These are phyloP conservation scores for Limonium bicolor DNA, from an alignment of 148 eudicot species.

Conservation along the genomic window DNA sequence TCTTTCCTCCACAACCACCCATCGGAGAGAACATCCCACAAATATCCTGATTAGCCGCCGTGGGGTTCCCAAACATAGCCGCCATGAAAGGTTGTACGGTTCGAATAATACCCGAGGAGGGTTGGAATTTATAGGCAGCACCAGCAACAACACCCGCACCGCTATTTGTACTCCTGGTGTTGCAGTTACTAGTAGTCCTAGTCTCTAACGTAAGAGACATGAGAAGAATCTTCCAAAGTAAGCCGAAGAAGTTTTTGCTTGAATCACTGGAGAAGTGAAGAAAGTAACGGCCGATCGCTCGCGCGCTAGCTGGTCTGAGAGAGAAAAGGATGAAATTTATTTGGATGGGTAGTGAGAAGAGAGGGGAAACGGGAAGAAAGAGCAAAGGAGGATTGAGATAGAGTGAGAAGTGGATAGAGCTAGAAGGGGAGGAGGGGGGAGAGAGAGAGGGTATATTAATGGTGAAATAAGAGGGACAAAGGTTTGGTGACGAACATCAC, in stretches of 20 bases:
- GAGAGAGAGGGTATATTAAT: background rate
- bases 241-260: too few relatives aligned
- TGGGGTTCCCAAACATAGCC: too few relatives aligned
- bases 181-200: too few relatives aligned
- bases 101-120: constrained; percentile 13
- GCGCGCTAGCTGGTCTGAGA: too few relatives aligned
- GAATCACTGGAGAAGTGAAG: too few relatives aligned
- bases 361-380: too few relatives aligned
- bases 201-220: constrained; percentile 32
- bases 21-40: constrained; percentile 1
- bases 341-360: too few relatives aligned
- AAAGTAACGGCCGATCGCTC: too few relatives aligned
- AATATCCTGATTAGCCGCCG: constrained; percentile 10
- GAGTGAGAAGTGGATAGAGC: background rate
- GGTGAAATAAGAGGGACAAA: background rate
- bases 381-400: background rate
- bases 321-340: too few relatives aligned
- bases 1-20: constrained; percentile 6
- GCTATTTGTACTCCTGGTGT: too few relatives aligned
- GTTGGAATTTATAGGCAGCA: constrained; percentile 9
- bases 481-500: constrained; percentile 6
- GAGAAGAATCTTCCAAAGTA: too few relatives aligned
- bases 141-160: constrained; percentile 4
- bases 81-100: constrained; percentile 8
- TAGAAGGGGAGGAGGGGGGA: background rate